Evolutionary conservation across 805 yeast genomes (phyloP).

Genomic region (Tetrapisispora arboricola): DNA sequence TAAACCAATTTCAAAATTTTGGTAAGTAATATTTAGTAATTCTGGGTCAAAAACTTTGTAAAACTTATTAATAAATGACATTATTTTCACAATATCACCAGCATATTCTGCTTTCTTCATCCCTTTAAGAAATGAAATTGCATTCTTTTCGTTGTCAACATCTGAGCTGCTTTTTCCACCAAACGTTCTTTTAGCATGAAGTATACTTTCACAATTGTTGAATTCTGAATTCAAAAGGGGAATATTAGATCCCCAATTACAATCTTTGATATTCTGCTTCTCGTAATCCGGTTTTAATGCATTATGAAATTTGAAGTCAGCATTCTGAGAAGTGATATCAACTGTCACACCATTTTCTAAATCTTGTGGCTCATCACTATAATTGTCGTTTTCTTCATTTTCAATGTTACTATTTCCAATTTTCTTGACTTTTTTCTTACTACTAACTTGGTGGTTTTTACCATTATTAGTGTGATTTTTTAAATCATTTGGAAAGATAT

Average conservation of each 20-base stretch:
- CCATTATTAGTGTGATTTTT: neutral
- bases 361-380: neutral
- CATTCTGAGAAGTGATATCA: neutral
- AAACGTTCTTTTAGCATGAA: neutral
- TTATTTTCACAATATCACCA: constrained; percentile 22
- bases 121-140: constrained; percentile 11
- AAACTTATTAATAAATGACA: constrained; percentile 26
- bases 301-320: neutral
- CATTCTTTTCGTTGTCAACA: constrained; percentile 2
- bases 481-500: neutral
- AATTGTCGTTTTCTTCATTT: neutral
- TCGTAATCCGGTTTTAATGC: constrained; percentile 1
- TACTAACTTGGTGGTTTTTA: neutral
- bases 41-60: constrained; percentile 14
- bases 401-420: neutral
- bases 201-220: neutral
- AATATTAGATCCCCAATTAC: constrained; percentile 22
- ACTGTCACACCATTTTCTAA: neutral
- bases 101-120: constrained; percentile 18
- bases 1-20: constrained; percentile 25
- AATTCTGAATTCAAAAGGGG: constrained; percentile 17
- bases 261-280: neutral
- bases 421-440: neutral
- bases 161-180: neutral
- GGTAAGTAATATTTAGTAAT: constrained; percentile 20